Evolutionary conservation across 164 flowering plant species (phyloP).

Genomic region (Vitis vinifera): DNA sequence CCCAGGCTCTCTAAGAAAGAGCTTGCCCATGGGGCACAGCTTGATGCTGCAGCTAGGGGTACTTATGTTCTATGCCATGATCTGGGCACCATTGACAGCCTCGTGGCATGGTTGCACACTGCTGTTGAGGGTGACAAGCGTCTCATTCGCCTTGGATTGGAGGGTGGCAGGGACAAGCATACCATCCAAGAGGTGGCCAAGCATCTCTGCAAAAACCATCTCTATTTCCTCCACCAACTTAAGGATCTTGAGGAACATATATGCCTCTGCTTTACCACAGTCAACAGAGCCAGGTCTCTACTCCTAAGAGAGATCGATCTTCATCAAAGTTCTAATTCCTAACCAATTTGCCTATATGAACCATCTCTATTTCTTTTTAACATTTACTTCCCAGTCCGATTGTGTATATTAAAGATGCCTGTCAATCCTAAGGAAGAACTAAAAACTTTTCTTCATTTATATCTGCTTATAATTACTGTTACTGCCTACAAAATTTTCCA

Average conservation of each 20-base stretch:
- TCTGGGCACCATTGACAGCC: slow-evolving; percentile 69
- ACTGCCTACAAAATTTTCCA: no score
- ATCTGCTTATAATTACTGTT: no score
- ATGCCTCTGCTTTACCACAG: slow-evolving; percentile 58
- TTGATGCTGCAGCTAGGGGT: slow-evolving; percentile 72
- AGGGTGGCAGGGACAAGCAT: slow-evolving; percentile 56
- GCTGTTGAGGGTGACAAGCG: slow-evolving; percentile 61
- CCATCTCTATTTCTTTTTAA: no score
- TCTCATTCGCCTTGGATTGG: slow-evolving; percentile 55
- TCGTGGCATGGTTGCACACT: slow-evolving; percentile 49
- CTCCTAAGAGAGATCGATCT: slow-evolving; percentile 59
- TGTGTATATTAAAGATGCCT: no score
- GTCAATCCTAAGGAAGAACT: no score
- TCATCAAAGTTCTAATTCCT: slow-evolving; percentile 18
- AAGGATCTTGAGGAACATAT: slow-evolving; percentile 71
- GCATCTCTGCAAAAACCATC: slow-evolving; percentile 53
- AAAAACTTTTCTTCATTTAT: no score
- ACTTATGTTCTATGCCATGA: slow-evolving; percentile 58
- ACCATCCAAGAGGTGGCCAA: slow-evolving; percentile 56
- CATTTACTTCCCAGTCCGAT: no score
- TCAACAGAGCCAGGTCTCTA: slow-evolving; percentile 60
- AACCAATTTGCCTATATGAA: no score
- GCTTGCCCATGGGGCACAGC: slow-evolving; percentile 47
- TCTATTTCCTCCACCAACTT: slow-evolving; percentile 42
- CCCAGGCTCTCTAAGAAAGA: slow-evolving; percentile 34